Base-by-base conservation (phyloP, 2,329 filamentous ascomycete species). In the Fusarium nodosum region DNA sequence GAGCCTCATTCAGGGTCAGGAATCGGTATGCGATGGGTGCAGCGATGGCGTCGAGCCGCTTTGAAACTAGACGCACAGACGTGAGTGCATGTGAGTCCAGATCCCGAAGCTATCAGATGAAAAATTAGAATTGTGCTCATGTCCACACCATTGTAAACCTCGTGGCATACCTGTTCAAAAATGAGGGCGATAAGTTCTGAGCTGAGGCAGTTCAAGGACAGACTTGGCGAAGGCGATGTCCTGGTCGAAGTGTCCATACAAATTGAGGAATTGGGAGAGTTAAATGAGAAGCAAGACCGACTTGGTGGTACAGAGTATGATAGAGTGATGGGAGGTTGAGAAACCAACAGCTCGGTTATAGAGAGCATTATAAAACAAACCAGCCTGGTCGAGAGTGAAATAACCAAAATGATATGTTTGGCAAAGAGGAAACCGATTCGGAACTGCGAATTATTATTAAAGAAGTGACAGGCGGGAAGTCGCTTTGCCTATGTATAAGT, bases 161-260 rank as follows among this genome's bases (percentile, higher is more conserved):
- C 24, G 30, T 38, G 36, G 61, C 69, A 36, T 75, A 84, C 83
- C 73, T 82, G 77, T 68, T 81, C 71, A 28, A 83, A 77, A 34
- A 84, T 78, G 38, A 84, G 72, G 54, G 75, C 69, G n/a, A 84
- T 51, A 18, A 84, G 71, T 72, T 85, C 83, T 7, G 81, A 77
- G 70, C 80, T 83, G 20, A 85, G 77, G 54, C 77, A 72, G 53
- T 78, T 63, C 41, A 76, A 57, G 16, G 70, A 63, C 31, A 64
- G 46, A 34, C 57, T 48, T 50, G 60, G 56, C 38, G 57, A 47
- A 52, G 51, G 48, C 26, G 39, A 31, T 20, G 28, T 31, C 45
- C 60, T 52, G 34, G 64, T 36, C 20, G 64, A 44, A 60, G 68
- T 39, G 56, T 71, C 73, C 74, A 75, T 75, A 44, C 66, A 71